Base-by-base conservation (phyloP, 371 early-diverging fungal species). In the Zopfochytrium polystomum region DNA sequence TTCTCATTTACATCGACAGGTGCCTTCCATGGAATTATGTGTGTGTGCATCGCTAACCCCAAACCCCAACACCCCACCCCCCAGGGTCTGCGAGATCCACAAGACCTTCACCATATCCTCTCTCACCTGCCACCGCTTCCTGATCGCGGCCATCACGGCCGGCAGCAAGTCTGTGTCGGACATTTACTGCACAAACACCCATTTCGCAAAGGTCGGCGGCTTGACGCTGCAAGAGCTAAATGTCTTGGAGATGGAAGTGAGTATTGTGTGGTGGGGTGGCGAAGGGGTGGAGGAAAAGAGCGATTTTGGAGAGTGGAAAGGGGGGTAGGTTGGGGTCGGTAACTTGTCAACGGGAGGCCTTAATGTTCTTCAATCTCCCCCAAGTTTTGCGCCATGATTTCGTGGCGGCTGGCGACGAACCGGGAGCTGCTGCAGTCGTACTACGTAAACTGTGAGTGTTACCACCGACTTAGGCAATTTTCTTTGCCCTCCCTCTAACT, bases 1-100 rank as follows among this genome's bases (percentile, higher is more conserved):
- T 95, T 29, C 80, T 98, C 20, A 86, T 96, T 34, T 98, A 94
- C 65, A 91, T 96, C 62, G 98, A 98, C 72, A 82, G 65, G 65
- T 65, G 11, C n/a, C 47, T 51, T 52, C 0, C 30, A 11, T 38
- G 7, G n/a, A 18, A 18, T 3, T 52, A 15, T 52, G 15, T 52
- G 52, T 18, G 22, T 23, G 52, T 25, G 15, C 52, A 31, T 31
- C 31, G 3, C n/a, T 18, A 49, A 22, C 20, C 15, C n/a, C 1
- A 20, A 48, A 15, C 33, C 52, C 18, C 18, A 20, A 23, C 3
- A 11, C 20, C 13, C 18, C 11, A 43, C 25, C 26, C 3, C 33
- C 56, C 96, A 65, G 97, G 47, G 85, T 91, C 9, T 81, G 80
- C 53, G 75, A 70, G 20, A 31, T 54, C 1, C 69, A 68, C 53